Conservation (phyloP, 2,329 filamentous ascomycete genomes). For the Ophiognomonia clavigignenti-juglandacearum region DNA sequence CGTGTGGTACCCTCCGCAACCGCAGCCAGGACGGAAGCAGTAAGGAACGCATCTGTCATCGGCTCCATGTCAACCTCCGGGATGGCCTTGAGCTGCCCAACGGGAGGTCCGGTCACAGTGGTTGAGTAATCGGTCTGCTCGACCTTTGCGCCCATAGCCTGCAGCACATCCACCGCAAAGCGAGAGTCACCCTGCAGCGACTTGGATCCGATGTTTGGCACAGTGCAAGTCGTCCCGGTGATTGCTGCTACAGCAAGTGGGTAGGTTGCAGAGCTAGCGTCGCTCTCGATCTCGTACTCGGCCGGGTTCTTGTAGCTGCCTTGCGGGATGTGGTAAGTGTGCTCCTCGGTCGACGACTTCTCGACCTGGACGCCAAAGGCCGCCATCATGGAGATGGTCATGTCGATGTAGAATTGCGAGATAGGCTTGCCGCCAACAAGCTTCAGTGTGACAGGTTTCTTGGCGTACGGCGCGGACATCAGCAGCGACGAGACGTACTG, state of each 20-base stretch:
- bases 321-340: conserved; percentile 92
- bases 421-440: conserved; percentile 96
- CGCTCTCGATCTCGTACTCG: conserved; percentile 90
- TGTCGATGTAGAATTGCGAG: conserved; percentile 95
- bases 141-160: conserved; percentile 90
- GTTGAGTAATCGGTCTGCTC: conserved; percentile 81
- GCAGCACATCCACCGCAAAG: conserved; percentile 85
- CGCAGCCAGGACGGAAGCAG: conserved; percentile 86
- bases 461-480: conserved; percentile 96
- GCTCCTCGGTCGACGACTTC: conserved; percentile 69
- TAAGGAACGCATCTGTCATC: conserved; percentile 98
- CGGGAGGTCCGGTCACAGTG: conserved; percentile 82
- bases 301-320: conserved; percentile 76
- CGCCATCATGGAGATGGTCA: conserved; percentile 98
- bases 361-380: conserved; percentile 81
- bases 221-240: conserved; percentile 89
- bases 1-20: conserved; percentile 78
- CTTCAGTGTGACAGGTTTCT: conserved; percentile 82
- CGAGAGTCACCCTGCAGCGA: conserved; percentile 93
- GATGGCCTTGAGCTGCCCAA: conserved; percentile 69
- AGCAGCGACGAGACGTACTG: conserved; percentile 97
- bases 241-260: conserved; percentile 92
- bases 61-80: conserved; percentile 94
- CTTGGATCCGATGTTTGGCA: conserved; percentile 89
- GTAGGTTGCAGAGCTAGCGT: conserved; percentile 96